These are phyloP conservation scores for Sporisorium reilianum DNA, from an alignment of 1,284 basidiomycete genomes.

Conservation along the genomic window DNA sequence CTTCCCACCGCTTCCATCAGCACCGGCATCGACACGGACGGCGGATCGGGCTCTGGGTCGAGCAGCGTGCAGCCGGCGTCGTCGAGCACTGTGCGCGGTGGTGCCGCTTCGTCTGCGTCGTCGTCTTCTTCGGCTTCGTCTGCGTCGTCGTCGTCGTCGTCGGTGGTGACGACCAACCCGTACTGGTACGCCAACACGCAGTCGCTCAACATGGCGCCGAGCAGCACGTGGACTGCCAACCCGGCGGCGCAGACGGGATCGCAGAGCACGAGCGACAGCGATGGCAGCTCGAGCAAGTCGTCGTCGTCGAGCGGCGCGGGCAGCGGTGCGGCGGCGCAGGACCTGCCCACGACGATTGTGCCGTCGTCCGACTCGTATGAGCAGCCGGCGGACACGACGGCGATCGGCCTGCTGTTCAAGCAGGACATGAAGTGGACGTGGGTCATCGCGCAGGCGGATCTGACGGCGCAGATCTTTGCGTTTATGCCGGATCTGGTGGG, in stretches of 20 bases:
- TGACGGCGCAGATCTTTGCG: slow-evolving; percentile 66
- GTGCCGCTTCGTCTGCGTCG: background rate
- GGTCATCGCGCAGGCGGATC: slow-evolving; percentile 58
- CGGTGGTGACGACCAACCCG: slow-evolving; percentile 31
- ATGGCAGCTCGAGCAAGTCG: slow-evolving; percentile 18
- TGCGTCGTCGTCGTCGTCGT: slow-evolving; percentile 17
- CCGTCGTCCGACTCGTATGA: slow-evolving; percentile 38
- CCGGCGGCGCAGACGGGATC: slow-evolving; percentile 12
- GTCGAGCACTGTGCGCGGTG: slow-evolving; percentile 1
- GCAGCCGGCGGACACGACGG: slow-evolving; percentile 48
- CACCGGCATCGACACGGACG: background rate
- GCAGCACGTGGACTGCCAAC: slow-evolving; percentile 21
- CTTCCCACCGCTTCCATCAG: slow-evolving; percentile 1
- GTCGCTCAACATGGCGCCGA: slow-evolving; percentile 40
- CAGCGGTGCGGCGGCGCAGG: slow-evolving; percentile 11
- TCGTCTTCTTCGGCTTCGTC: slow-evolving; percentile 1
- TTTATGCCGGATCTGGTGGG: slow-evolving; percentile 64
- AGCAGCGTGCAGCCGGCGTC: slow-evolving; percentile 11
- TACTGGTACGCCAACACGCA: slow-evolving; percentile 58
- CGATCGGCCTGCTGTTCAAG: slow-evolving; percentile 61
- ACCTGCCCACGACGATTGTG: slow-evolving; percentile 49
- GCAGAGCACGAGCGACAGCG: slow-evolving; percentile 10
- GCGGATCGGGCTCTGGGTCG: slow-evolving; percentile 20
- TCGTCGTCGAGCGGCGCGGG: background rate
- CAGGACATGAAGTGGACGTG: slow-evolving; percentile 60